Base-by-base conservation (phyloP, 371 early-diverging fungal species). In the Mucor sp. region DNA sequence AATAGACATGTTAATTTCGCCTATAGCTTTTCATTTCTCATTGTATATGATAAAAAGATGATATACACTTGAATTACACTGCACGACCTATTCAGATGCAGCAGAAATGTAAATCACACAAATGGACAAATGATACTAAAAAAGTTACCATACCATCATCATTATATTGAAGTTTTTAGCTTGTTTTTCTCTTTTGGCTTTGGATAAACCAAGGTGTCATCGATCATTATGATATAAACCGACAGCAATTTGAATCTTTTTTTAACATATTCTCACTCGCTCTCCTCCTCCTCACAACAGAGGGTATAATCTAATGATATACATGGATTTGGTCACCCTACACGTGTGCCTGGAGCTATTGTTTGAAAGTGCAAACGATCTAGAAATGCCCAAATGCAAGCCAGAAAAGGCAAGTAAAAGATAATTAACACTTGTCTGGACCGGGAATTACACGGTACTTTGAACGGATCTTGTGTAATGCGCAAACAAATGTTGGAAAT, bases 401-500 rank as follows among this genome's bases (percentile, higher is more conserved):
- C 63, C 39, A 50, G 55, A 63, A 63, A 63, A 63, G 63, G 63
- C 39, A 63, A n/a, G 33, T 62, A 50, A 21, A 35, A n/a, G 6
- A 55, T 63, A 63, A 63, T 53, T 63, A 50, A 62, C 23, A 25
- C 33, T 55, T 63, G 63, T 63, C 63, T 48, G 48, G 63, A 55
- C 63, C 63, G 55, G 53, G 62, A 62, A 48, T 62, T 44, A 25
- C 53, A 25, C 53, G 61, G 62, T 62, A 62, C 48, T 23, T 25
- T 15, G 19, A 37, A 53, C 53, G 53, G 63, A 27, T 62, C 37
- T 30, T 62, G 17, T 30, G 37, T 21, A 60, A 19, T 60, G 58
- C 32, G 33, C n/a, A 32, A 57, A 57, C 32, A 32, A 57, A 57
- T 8, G 33, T 57, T 32, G n/a, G 32, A 53, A 53, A 53, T 53